Base-by-base conservation (phyloP, 164 flowering plant species). In the Vitis cinerea region DNA sequence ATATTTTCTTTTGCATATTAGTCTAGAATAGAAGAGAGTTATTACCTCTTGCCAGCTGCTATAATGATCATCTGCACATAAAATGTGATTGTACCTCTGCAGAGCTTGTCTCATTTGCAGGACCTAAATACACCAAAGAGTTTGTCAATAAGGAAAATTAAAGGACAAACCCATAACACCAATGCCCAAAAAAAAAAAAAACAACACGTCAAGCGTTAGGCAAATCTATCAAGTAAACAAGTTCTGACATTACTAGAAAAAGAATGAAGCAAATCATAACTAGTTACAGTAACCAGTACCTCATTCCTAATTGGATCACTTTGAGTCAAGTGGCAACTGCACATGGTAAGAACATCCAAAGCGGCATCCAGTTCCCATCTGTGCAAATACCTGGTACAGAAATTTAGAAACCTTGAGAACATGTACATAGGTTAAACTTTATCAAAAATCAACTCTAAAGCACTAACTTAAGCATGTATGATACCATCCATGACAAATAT, bases 11-110 rank as follows among this genome's bases (percentile, higher is more conserved):
- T 31, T 16, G 31, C 14, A 2, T 31, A 11, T 62, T 23, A 0
- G 2, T 19, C 13, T 27, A 10, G 19, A 60, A 48, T 30, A 49
- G 17, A 58, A 72, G 16, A 67, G 58, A 65, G 63, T 8, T 61
- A 63, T 54, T 23, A 90, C 99, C 98, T 96, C 97, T 80, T 89
- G 97, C 99, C 99, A 96, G 88, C 92, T 91, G 74, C 71, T 81
- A 83, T 86, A 88, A 30, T 74, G 91, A 75, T 89, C 90, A 82
- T 96, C 98, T 73, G 97, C 97, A 78, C 81, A 78, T 76, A 93
- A 77, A 77, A 96, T 96, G 77, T 83, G 97, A 72, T 81, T 85
- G 83, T 96, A 96, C 75, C 89, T 85, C 86, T 82, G 89, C 81
- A 96, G 75, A 63, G 94, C 95, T 73, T 83, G 94, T 79, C 91